phyloP scores from a whole-genome alignment of 2,329 filamentous ascomycete species.

The Pleurostoma richardsiae region DNA sequence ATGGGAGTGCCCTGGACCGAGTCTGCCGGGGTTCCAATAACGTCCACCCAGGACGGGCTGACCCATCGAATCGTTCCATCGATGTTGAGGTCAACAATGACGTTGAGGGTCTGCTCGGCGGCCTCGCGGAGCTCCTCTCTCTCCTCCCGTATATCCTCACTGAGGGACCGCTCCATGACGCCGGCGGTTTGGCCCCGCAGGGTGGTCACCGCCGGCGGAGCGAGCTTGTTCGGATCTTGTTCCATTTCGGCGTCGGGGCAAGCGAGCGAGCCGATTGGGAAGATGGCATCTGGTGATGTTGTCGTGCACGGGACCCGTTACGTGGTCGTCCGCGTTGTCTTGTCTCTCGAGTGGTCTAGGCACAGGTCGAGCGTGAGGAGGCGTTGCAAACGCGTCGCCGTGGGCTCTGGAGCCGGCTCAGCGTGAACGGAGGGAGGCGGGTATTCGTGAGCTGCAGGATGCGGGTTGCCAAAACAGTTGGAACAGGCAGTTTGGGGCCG shows the following conservation, averaged over 20 bases:
- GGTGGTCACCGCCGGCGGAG: conserved; percentile 47
- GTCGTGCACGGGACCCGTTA: conserved; percentile 4
- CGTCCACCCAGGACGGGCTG: conserved; percentile 91
- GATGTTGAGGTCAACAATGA: conserved; percentile 89
- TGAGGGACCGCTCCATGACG: conserved; percentile 64
- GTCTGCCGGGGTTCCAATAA: conserved; percentile 75
- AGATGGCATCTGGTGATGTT: conserved; percentile 25
- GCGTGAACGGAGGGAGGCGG: not conserved
- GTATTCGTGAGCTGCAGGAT: no score
- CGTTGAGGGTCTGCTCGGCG: conserved; percentile 92
- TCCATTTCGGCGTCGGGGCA: conserved; percentile 37
- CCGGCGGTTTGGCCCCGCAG: conserved; percentile 43
- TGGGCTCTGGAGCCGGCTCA: not conserved
- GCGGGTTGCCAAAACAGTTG: not conserved
- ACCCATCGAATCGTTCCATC: conserved; percentile 92
- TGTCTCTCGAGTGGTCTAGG: no score
- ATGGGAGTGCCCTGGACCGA: conserved; percentile 73
- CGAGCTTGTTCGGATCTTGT: conserved; percentile 35
- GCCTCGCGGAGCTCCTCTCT: conserved; percentile 91
- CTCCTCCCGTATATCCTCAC: conserved; percentile 87
- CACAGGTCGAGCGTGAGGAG: conserved; percentile 2
- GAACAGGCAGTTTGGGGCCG: no score
- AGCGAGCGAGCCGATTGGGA: conserved; percentile 19
- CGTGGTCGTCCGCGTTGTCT: not conserved
- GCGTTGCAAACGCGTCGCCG: conserved; percentile 19